phyloP scores from a whole-genome alignment of 208 protist genomes.

The Crithidia sp. region DNA sequence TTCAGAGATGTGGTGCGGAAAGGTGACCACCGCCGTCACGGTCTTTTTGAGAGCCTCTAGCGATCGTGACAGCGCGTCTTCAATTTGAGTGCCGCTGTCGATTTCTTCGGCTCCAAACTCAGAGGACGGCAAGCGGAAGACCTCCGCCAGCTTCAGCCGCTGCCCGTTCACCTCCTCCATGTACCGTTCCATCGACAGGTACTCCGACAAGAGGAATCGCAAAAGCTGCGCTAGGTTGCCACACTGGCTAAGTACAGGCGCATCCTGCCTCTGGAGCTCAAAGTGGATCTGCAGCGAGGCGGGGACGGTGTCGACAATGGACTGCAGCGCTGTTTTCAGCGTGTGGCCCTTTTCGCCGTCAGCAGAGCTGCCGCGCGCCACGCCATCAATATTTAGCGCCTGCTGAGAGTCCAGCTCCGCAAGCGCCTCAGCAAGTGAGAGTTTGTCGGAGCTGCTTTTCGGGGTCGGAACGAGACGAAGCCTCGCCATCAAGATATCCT shows the following conservation, averaged over 20 bases:
- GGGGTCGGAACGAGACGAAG: neutral
- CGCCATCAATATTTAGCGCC: neutral
- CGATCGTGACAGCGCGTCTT: slow-evolving; percentile 25
- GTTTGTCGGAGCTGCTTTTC: neutral
- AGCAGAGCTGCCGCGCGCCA: neutral
- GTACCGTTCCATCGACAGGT: slow-evolving; percentile 39
- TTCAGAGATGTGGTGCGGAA: slow-evolving; percentile 38
- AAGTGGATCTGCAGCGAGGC: slow-evolving; percentile 43
- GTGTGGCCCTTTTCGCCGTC: neutral
- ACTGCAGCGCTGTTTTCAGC: slow-evolving; percentile 19
- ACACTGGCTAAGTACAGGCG: slow-evolving; percentile 22
- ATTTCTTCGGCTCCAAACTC: neutral
- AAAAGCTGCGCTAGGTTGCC: slow-evolving; percentile 18
- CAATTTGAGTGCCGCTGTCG: slow-evolving; percentile 14
- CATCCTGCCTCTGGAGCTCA: slow-evolving; percentile 18
- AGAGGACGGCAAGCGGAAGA: slow-evolving; percentile 11
- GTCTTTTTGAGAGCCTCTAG: slow-evolving; percentile 34
- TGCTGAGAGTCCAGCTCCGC: slow-evolving; percentile 30
- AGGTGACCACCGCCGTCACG: slow-evolving; percentile 35
- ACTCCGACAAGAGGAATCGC: slow-evolving; percentile 30
- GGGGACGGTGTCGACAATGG: slow-evolving; percentile 26
- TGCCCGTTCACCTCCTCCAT: slow-evolving; percentile 33
- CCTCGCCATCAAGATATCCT: neutral
- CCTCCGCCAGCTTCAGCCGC: slow-evolving; percentile 12
- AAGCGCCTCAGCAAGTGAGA: slow-evolving; percentile 19